Evolutionary conservation across 2,329 filamentous ascomycete species (phyloP).

Genomic region (Exophiala mesophila): DNA sequence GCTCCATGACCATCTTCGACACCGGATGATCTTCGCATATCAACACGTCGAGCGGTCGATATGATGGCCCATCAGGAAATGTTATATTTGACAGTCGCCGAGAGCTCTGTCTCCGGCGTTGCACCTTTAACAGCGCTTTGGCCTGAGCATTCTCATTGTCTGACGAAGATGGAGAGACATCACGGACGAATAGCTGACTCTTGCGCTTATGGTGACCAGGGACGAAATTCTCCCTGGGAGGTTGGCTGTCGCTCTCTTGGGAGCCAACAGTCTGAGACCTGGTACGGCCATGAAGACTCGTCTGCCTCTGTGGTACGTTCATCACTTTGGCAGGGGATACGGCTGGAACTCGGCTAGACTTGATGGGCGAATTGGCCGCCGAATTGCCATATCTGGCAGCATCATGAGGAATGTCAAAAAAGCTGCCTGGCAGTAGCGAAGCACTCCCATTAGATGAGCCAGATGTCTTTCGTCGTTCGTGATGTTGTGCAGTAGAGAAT

Average conservation of each 20-base stretch:
- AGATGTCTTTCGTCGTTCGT: constrained; percentile 85
- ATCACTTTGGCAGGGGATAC: constrained; percentile 58
- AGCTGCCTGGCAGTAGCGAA: constrained; percentile 64
- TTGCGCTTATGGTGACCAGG: constrained; percentile 77
- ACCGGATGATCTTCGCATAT: constrained; percentile 98
- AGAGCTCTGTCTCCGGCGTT: constrained; percentile 92
- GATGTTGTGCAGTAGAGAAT: constrained; percentile 78
- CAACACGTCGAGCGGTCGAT: constrained; percentile 85
- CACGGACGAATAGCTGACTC: constrained; percentile 79
- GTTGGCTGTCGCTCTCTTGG: constrained; percentile 76
- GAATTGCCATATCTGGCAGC: constrained; percentile 47
- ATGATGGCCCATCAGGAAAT: constrained; percentile 75
- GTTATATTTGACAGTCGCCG: constrained; percentile 87
- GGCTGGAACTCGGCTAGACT: constrained; percentile 38
- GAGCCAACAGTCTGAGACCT: constrained; percentile 91
- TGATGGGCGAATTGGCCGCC: constrained; percentile 51
- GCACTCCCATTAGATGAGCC: constrained; percentile 67
- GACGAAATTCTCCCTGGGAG: constrained; percentile 59
- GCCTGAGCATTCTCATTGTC: constrained; percentile 94
- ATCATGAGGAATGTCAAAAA: constrained; percentile 65
- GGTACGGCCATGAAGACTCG: constrained; percentile 61
- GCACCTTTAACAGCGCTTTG: constrained; percentile 84
- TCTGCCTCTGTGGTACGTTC: constrained; percentile 56
- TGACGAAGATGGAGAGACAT: constrained; percentile 89
- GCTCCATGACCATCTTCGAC: constrained; percentile 97